These are phyloP conservation scores for Eremothecium coryli DNA, from an alignment of 1,139 yeast species.

Conservation along the genomic window DNA sequence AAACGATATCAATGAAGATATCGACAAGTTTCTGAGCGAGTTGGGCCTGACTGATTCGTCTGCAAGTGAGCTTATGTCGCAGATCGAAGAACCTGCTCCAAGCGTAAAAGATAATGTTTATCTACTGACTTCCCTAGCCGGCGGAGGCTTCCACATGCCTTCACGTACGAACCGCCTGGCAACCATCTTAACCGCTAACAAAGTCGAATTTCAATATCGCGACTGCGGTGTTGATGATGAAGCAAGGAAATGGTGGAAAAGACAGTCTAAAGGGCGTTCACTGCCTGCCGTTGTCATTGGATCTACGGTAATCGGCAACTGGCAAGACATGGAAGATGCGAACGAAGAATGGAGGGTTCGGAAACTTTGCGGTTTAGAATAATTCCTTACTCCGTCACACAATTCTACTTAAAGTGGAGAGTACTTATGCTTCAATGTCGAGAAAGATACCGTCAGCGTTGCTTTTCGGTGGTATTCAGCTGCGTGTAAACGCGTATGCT, in stretches of 20 bases:
- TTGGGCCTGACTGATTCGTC: slow-evolving; percentile 15
- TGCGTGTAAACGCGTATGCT: too few relatives aligned
- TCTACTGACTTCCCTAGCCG: slow-evolving; percentile 79
- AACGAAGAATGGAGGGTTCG: slow-evolving; percentile 54
- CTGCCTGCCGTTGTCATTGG: slow-evolving; percentile 92
- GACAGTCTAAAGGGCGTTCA: slow-evolving; percentile 62
- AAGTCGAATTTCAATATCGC: slow-evolving; percentile 49
- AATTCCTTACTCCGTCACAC: too few relatives aligned
- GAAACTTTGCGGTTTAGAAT: slow-evolving; percentile 1
- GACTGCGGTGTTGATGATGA: slow-evolving; percentile 85
- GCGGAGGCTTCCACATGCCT: slow-evolving; percentile 74
- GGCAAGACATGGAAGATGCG: slow-evolving; percentile 74
- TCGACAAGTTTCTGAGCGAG: slow-evolving; percentile 21
- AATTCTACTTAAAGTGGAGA: too few relatives aligned
- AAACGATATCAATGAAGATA: slow-evolving; percentile 19
- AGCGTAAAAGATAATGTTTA: slow-evolving; percentile 39
- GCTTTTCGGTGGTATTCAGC: too few relatives aligned
- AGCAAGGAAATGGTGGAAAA: slow-evolving; percentile 80
- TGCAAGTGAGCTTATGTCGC: slow-evolving; percentile 8
- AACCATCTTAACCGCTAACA: slow-evolving; percentile 69
- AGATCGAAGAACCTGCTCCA: slow-evolving; percentile 18
- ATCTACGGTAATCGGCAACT: slow-evolving; percentile 78
- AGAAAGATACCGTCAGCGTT: too few relatives aligned
- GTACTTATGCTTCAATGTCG: too few relatives aligned
- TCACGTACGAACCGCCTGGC: slow-evolving; percentile 71